These are phyloP conservation scores for Hamigera avellanea DNA, from an alignment of 495 filamentous ascomycete genomes.

Conservation along the genomic window DNA sequence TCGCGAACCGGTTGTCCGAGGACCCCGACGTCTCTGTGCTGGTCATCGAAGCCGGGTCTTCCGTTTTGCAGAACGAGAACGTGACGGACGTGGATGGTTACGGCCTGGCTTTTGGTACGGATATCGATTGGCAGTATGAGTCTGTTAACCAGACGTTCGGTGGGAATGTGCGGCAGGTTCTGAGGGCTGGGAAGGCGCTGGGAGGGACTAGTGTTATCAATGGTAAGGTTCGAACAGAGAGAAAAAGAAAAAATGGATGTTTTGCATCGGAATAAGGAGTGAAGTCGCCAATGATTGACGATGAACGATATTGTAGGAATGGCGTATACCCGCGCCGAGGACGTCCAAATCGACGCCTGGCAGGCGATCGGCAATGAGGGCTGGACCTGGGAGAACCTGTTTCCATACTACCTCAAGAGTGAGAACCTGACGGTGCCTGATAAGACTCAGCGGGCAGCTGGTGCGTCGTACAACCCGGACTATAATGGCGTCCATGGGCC, in stretches of 20 bases:
- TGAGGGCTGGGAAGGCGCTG: slow-evolving; percentile 37
- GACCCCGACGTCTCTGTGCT: slow-evolving; percentile 31
- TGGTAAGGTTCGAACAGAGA: slow-evolving; percentile 21
- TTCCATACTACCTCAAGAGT: slow-evolving; percentile 45
- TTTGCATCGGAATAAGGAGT: neutral
- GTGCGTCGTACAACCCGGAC: slow-evolving; percentile 31
- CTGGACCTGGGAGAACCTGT: slow-evolving; percentile 49
- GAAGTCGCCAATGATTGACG: neutral
- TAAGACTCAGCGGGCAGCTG: slow-evolving; percentile 21
- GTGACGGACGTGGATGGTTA: slow-evolving; percentile 33
- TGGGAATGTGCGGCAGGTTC: slow-evolving; percentile 17
- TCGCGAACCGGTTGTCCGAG: slow-evolving; percentile 43
- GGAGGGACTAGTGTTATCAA: slow-evolving; percentile 44
- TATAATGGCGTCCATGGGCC: slow-evolving; percentile 36
- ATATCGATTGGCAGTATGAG: slow-evolving; percentile 41
- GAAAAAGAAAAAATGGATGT: neutral
- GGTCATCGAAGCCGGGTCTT: slow-evolving; percentile 44
- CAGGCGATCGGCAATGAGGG: slow-evolving; percentile 45
- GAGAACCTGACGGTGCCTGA: slow-evolving; percentile 27
- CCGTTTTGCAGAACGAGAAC: slow-evolving; percentile 35
- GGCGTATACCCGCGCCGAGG: slow-evolving; percentile 30
- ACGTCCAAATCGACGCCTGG: slow-evolving; percentile 41
- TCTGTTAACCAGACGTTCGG: slow-evolving; percentile 32
- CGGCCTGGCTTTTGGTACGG: slow-evolving; percentile 27
- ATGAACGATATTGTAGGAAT: slow-evolving; percentile 26